Evolutionary conservation across 2,329 filamentous ascomycete genomes (phyloP).

Genomic region (Dactylellina parvicollis): DNA sequence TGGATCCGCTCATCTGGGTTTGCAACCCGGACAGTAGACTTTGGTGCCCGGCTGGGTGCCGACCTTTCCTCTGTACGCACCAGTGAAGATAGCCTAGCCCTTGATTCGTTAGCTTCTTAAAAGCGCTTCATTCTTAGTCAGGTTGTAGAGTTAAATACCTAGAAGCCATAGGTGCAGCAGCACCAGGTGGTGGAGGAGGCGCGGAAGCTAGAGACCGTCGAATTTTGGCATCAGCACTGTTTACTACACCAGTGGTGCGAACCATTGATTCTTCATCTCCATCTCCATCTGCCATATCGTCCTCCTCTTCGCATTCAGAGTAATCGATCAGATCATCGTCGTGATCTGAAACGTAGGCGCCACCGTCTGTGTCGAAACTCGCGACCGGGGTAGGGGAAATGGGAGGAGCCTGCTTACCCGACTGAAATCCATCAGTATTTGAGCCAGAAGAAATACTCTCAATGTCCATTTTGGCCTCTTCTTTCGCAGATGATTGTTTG

Average conservation of each 20-base stretch:
- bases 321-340: background rate
- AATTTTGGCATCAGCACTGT: background rate
- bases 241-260: too few relatives aligned
- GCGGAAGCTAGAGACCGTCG: background rate
- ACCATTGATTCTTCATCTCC: background rate
- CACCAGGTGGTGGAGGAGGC: background rate
- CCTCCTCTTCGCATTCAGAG: conserved; percentile 7
- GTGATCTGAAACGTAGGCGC: background rate
- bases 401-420: conserved; percentile 22
- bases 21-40: background rate
- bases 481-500: too few relatives aligned
- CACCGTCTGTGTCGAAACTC: background rate
- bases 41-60: background rate
- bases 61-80: too few relatives aligned
- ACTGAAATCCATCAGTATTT: background rate
- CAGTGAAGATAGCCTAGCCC: too few relatives aligned
- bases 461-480: background rate
- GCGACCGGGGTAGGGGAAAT: background rate
- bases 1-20: conserved; percentile 44
- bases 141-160: background rate
- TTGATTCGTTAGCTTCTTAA: too few relatives aligned
- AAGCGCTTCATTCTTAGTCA: too few relatives aligned
- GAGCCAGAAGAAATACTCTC: background rate
- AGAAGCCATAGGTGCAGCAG: background rate
- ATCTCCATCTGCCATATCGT: background rate